Evolutionary conservation across 2,329 filamentous ascomycete species (phyloP).

Genomic region (Graphilbum fragrans): DNA sequence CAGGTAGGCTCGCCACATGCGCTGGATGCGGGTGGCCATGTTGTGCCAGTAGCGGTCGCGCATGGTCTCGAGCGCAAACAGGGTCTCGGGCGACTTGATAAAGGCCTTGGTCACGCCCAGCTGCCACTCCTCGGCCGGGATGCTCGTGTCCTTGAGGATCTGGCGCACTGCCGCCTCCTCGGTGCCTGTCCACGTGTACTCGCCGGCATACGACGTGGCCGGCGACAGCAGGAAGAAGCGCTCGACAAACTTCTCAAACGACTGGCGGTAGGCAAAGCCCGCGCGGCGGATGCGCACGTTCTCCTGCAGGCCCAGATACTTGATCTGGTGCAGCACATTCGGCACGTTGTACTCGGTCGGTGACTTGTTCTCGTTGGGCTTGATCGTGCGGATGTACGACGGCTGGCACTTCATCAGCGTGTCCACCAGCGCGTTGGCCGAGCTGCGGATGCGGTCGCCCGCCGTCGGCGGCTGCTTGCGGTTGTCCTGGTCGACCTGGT

Average conservation of each 20-base stretch:
- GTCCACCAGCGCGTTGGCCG: slow-evolving; percentile 86
- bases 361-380: slow-evolving; percentile 98
- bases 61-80: slow-evolving; percentile 97
- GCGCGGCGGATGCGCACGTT: slow-evolving; percentile 95
- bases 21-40: slow-evolving; percentile 95
- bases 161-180: slow-evolving; percentile 78
- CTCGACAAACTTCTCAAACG: slow-evolving; percentile 96
- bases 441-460: slow-evolving; percentile 89
- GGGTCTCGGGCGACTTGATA: slow-evolving; percentile 92
- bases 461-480: slow-evolving; percentile 87
- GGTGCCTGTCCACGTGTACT: slow-evolving; percentile 91
- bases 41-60: slow-evolving; percentile 98
- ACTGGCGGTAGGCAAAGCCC: slow-evolving; percentile 92
- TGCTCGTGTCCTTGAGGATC: slow-evolving; percentile 92
- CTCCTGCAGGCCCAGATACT: slow-evolving; percentile 97
- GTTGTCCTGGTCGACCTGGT: slow-evolving; percentile 92
- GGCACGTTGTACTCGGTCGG: slow-evolving; percentile 81
- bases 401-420: slow-evolving; percentile 96
- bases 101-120: slow-evolving; percentile 96
- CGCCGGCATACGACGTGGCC: slow-evolving; percentile 89
- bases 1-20: slow-evolving; percentile 93
- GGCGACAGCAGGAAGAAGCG: slow-evolving; percentile 92
- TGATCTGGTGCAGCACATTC: slow-evolving; percentile 96
- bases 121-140: slow-evolving; percentile 90
- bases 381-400: slow-evolving; percentile 97